Evolutionary conservation across 371 early-diverging fungal species (phyloP), one percentile per base, ranked within the genome.

Genomic region (Polyrhizophydium stewartii): DNA sequence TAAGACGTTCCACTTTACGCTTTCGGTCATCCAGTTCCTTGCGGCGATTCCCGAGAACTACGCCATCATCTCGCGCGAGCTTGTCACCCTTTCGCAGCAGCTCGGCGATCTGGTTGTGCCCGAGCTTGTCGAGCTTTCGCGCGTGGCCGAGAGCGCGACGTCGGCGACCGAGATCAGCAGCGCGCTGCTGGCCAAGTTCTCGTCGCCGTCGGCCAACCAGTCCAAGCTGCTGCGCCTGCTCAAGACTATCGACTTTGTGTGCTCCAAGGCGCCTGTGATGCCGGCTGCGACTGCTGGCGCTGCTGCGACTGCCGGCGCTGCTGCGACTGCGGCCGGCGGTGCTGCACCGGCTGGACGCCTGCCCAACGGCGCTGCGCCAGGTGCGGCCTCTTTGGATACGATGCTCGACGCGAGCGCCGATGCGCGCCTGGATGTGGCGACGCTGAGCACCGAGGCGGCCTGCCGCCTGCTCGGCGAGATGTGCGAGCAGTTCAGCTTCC

Each of bases 1-100:
- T 66, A 90, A 89, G 61, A 95, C 96, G 0, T 97, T 97, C 87
- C 93, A 93, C 73, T 89, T 87, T 70, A 92, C 93, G 0, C 74
- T 96, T 19, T 81, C 87, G 35, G 89, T 92, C 21, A 89, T 98
- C 37, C 95, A 95, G 59, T 88, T 92, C 55, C 75, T 98, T 21
- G 88, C 92, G 1, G 73, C 84, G 3, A 65, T 91, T 50, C 75
- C 85, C 13, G 87, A 87, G 19, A 88, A 93, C 19, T 79, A 85
- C 32, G 81, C 85, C 3, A 80, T 89, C 1, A 89, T 98, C 59
- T 87, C 89, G 0, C 73, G 81, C 21, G 93, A 93, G 77, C 73
- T 97, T 2, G 73, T 86, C 24, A 72, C 65, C 13, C 83, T 83
- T 31, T 90, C 92, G 1, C 87, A 88, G 35, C 72, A 82, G 2